Base-by-base conservation (phyloP, 75 land plant genomes). In the Isoetes taiwanensis region DNA sequence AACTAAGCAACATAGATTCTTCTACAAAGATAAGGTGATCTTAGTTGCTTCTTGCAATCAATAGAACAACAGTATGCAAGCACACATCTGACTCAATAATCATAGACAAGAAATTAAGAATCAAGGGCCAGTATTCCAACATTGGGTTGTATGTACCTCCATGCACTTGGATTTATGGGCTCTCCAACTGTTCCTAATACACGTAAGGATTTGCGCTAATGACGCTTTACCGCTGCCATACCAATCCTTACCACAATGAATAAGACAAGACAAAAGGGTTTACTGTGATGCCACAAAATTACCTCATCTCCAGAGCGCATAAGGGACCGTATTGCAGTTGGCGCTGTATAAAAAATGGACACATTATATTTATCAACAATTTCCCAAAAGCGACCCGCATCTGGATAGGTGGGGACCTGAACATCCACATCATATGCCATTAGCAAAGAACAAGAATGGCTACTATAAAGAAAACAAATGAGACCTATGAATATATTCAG, bases 181-280 rank as follows among this genome's bases (percentile, higher is more conserved):
- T 91, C 97, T 39, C 97, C 97, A 23, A 91, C 97, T 67, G 94
- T 91, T 62, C 97, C 97, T 26, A 91, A 72, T 67, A 91, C 79
- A 17, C 97, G 74, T 43, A 91, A 65, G 33, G 97, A 91, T 63
- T 91, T 86, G 3, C 97, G 88, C 10, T 87, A 86, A 56, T 86
- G 67, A 16, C 83, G 80, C 16, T 69, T 78, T 38, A 91, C 97
- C 78, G 71, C 97, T 91, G 80, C 67, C 30, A 63, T 30, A 62
- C 12, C 62, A 63, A n/a, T n/a, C n/a, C 0, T 41, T 24, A n/a
- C 17, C 4, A 61, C 10, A 12, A 26, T 2, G 57, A 14, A 37
- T 56, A 28, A 16, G 24, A 8, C 30, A 41, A 40, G 2, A 11
- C 17, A 25, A 41, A 20, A 41, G 1, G 43, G n/a, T 26, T 24